A percentile compares a stretch with the other conserved stretches of the same genome.
phyloP scores from a whole-genome alignment of 1,139 yeast species.

The Candida freyschussii region DNA sequence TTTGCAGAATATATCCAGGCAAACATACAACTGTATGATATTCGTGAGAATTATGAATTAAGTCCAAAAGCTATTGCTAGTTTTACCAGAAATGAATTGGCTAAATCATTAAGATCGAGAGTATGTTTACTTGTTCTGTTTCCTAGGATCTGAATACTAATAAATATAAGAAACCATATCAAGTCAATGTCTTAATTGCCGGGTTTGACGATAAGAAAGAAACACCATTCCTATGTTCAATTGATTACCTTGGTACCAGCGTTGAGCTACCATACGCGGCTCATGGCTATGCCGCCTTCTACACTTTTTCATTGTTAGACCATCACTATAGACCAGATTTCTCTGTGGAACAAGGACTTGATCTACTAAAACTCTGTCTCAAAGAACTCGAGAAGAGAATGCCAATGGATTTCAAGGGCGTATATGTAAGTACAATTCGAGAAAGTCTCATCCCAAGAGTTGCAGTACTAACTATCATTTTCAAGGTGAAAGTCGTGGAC shows the following conservation, averaged over 20 bases:
- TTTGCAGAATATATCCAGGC: conserved; percentile 94
- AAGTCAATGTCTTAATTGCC: conserved; percentile 82
- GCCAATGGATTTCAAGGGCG: conserved; percentile 96
- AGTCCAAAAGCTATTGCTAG: conserved; percentile 83
- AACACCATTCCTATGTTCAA: conserved; percentile 75
- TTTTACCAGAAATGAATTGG: conserved; percentile 83
- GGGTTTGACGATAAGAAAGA: conserved; percentile 68
- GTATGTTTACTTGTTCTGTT: conserved; percentile 23
- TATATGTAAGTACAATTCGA: conserved; percentile 33
- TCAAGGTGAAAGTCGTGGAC: conserved; percentile 64
- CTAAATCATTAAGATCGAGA: conserved; percentile 80
- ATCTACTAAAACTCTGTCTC: conserved; percentile 67
- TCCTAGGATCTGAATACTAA: conserved; percentile 7
- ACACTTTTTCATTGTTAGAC: conserved; percentile 84
- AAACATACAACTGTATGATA: conserved; percentile 80
- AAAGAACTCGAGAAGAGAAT: conserved; percentile 78
- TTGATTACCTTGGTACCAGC: conserved; percentile 91
- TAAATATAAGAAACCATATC: conserved; percentile 68
- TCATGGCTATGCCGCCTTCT: conserved; percentile 95
- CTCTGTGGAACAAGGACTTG: conserved; percentile 73
- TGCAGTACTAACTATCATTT: conserved; percentile 11
- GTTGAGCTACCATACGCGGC: conserved; percentile 94
- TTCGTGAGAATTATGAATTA: conserved; percentile 80
- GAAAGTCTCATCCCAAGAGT: conserved; percentile 1
- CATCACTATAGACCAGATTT: conserved; percentile 82